Evolutionary conservation across 257 asterid genomes (phyloP), one percentile per base, ranked within the genome.

Genomic region (Nicotiana undulata): DNA sequence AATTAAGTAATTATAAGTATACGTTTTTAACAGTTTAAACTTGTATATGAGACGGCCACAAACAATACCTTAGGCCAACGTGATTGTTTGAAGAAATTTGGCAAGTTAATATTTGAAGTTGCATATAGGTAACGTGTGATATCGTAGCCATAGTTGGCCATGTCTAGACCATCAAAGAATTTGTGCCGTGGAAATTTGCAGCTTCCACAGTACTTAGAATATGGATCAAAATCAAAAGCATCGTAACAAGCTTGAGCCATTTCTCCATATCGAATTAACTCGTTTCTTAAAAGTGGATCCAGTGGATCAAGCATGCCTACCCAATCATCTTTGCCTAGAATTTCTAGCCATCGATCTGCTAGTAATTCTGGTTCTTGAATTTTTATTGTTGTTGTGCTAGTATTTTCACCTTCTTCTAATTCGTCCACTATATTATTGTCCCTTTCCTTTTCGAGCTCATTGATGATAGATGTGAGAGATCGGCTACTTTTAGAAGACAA

Each of bases 181-280:
- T 84, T 80, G 9, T 53, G 65, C 12, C 55, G 46, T 12, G 80
- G 28, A 85, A 74, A 86, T 20, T 80, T 82, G 78, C 89, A 89
- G 24, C 84, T 84, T 1, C 93, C 93, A 32, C 87, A 88, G 51
- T 89, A 86, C 26, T 83, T 85, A 1, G 93, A 88, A 17, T 81
- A 84, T 1, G 90, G 90, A 60, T 89, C 90, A n/a, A 77, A 86
- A 64, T 88, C 90, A 34, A 89, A 89, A 0, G 93, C 87, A 44
- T 88, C 91, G 52, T 88, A 86, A 55, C 91, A 88, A 63, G 91
- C 90, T 72, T 88, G 90, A 1, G 91, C 88, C 89, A 84, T 85
- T 44, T 76, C 90, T 4, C 93, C 93, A 34, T 88, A 89, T 4
- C 88, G 82, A 22, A 88, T 85, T 18, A 89, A 83, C 77, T 89